Evolutionary conservation across 2,329 filamentous ascomycete genomes (phyloP).

Genomic region (Gaeumannomyces tritici): DNA sequence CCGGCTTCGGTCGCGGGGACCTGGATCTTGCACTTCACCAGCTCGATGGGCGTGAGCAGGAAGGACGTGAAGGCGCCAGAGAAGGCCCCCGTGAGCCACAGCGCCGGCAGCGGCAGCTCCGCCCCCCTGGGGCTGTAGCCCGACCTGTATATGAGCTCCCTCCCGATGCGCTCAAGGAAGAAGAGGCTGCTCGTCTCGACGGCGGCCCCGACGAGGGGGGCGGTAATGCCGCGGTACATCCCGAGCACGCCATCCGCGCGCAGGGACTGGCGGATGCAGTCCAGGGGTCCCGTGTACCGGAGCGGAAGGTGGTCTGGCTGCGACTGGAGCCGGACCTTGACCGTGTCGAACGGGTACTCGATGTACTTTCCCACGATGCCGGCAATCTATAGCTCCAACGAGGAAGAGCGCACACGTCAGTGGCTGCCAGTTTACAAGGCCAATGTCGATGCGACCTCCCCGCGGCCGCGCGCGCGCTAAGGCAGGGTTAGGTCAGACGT

Average conservation of each 20-base stretch:
- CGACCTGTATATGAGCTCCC: constrained; percentile 50
- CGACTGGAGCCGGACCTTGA: constrained; percentile 96
- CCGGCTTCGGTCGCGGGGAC: constrained; percentile 46
- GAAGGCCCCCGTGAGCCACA: constrained; percentile 74
- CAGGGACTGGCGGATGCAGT: constrained; percentile 87
- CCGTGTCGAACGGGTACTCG: constrained; percentile 96
- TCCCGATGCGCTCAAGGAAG: constrained; percentile 74
- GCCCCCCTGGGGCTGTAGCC: constrained; percentile 40
- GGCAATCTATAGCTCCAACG: constrained; percentile 53
- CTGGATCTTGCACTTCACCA: constrained; percentile 98
- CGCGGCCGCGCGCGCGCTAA: neutral
- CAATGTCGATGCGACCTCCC: neutral
- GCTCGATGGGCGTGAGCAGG: constrained; percentile 86
- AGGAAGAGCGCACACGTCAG: neutral
- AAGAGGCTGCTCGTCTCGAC: constrained; percentile 89
- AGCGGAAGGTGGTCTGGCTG: constrained; percentile 78
- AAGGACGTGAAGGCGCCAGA: constrained; percentile 85
- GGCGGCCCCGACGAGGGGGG: constrained; percentile 82
- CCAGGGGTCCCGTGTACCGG: constrained; percentile 75
- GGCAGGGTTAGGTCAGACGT: constrained; percentile 22
- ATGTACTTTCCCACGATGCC: constrained; percentile 91
- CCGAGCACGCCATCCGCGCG: constrained; percentile 68
- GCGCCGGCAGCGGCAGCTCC: constrained; percentile 61
- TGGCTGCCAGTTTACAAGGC: no score
- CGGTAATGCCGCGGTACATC: constrained; percentile 87